A percentile compares a stretch with the other conserved stretches of the same genome.
phyloP scores from a whole-genome alignment of 2,329 filamentous ascomycete genomes.

The Fusarium sp. region DNA sequence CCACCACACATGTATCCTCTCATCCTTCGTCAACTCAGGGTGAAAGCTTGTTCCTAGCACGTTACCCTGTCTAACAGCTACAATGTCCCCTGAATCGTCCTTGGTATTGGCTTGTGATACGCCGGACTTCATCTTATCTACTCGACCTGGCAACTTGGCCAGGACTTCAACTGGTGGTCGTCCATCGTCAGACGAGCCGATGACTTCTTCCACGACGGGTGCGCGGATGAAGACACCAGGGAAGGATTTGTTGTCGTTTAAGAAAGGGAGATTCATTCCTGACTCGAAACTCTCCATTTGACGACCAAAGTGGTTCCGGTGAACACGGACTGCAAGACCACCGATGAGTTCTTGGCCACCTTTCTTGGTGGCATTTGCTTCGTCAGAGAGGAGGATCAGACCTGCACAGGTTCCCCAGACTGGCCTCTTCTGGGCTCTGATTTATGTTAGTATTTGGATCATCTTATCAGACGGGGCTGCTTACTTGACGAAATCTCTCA shows the following conservation, averaged over 20 bases:
- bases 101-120: slow-evolving; percentile 50
- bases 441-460: not conserved
- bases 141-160: slow-evolving; percentile 56
- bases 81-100: slow-evolving; percentile 74
- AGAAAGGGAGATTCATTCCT: slow-evolving; percentile 76
- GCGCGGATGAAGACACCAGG: slow-evolving; percentile 92
- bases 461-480: slow-evolving; percentile 40
- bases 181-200: slow-evolving; percentile 52
- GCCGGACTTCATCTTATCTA: slow-evolving; percentile 50
- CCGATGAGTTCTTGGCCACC: slow-evolving; percentile 94
- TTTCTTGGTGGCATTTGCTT: slow-evolving; percentile 87
- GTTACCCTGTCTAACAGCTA: slow-evolving; percentile 90
- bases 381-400: slow-evolving; percentile 87
- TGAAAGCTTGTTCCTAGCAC: slow-evolving; percentile 96
- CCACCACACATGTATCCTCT: slow-evolving; percentile 95
- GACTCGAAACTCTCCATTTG: slow-evolving; percentile 93
- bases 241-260: slow-evolving; percentile 63
- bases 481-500: slow-evolving; percentile 91
- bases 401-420: slow-evolving; percentile 98
- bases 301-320: slow-evolving; percentile 93
- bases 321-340: slow-evolving; percentile 88
- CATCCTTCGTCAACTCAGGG: slow-evolving; percentile 88
- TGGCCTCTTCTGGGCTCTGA: slow-evolving; percentile 77
- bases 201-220: slow-evolving; percentile 86
- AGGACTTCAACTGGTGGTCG: slow-evolving; percentile 58